Base-by-base conservation (phyloP, 768 basidiomycete genomes). In the Naganishia onofrii region DNA sequence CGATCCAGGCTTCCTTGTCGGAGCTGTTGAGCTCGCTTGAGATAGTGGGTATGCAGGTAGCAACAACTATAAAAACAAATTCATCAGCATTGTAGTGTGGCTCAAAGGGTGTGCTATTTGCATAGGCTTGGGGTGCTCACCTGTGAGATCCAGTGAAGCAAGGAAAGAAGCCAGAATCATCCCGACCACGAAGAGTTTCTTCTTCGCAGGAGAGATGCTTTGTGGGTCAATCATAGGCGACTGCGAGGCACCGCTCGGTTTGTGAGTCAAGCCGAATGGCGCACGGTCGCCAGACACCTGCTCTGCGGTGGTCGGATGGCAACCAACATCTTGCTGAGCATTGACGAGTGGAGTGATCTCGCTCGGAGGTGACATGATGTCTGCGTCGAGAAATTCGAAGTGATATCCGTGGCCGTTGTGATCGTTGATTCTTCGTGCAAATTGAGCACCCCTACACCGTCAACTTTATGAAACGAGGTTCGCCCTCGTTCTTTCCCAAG, bases 11-110 rank as follows among this genome's bases (percentile, higher is more conserved):
- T 58, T 58, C 57, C 34, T 36, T 31, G 21, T 58, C 57, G 8
- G 57, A 58, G 57, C 57, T 58, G 32, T 58, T 58, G 17, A 58
- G 34, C 34, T 58, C 57, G 34, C 57, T 58, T 38, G 57, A 58
- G 12, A 58, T 58, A 5, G 57, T 58, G 6, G 57, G 57, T n/a
- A 58, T 58, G 34, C 57, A 58, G 21, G 57, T 58, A 23, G 57
- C 57, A 34, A 58, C 57, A 8, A 58, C 57, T 58, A 26, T 38
- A 38, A 0, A 31, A n/a, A 26, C 13, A 7, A n/a, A n/a, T n/a
- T n/a, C 23, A n/a, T 51, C 48, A 51, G 48, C 23, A 3, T 26
- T 51, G n/a, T 21, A 3, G n/a, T 51, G n/a, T 13, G 12, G n/a
- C 8, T 12, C 23, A 17, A 26, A 51, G 21, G 48, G 7, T 12